Evolutionary conservation across 1,139 yeast species (phyloP).

Genomic region (Komagataea norvegica): DNA sequence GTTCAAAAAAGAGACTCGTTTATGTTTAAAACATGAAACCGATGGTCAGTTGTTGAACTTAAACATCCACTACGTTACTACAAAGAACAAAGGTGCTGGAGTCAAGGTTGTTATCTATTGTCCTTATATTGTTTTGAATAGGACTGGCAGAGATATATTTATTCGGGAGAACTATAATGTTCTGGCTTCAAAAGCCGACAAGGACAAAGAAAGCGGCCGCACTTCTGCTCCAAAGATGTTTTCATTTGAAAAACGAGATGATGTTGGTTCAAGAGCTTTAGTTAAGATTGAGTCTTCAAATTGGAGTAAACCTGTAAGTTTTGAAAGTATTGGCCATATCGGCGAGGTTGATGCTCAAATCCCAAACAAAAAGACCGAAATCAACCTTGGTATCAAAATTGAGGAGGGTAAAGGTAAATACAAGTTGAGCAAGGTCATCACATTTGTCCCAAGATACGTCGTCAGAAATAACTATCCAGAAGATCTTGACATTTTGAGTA

Average conservation of each 20-base stretch:
- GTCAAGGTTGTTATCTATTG: conserved; percentile 66
- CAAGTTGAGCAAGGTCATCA: conserved; percentile 69
- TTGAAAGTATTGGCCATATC: conserved; percentile 87
- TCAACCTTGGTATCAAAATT: conserved; percentile 70
- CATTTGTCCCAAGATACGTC: conserved; percentile 79
- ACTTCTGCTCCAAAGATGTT: conserved; percentile 68
- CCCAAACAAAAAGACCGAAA: conserved; percentile 57
- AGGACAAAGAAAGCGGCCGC: conserved; percentile 28
- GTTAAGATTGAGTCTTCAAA: conserved; percentile 64
- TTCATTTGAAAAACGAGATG: conserved; percentile 63
- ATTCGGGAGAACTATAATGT: conserved; percentile 57
- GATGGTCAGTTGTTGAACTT: conserved; percentile 68
- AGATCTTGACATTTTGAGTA: conserved; percentile 60
- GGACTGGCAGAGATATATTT: conserved; percentile 65
- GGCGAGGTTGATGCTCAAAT: conserved; percentile 60
- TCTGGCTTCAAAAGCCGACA: conserved; percentile 33
- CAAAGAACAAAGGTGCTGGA: conserved; percentile 45
- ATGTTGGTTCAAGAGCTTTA: conserved; percentile 64
- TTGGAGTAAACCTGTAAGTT: conserved; percentile 75
- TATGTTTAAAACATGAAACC: conserved; percentile 45
- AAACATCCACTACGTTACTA: conserved; percentile 55
- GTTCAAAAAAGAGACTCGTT: conserved; percentile 50
- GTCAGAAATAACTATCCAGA: conserved; percentile 57
- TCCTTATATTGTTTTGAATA: conserved; percentile 79
- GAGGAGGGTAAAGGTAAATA: conserved; percentile 88